Percentiles rank a stretch among this genome's conserved stretches.
phyloP scores from a whole-genome alignment of 495 filamentous ascomycete species.

The Hypomontagnella submonticulosa region DNA sequence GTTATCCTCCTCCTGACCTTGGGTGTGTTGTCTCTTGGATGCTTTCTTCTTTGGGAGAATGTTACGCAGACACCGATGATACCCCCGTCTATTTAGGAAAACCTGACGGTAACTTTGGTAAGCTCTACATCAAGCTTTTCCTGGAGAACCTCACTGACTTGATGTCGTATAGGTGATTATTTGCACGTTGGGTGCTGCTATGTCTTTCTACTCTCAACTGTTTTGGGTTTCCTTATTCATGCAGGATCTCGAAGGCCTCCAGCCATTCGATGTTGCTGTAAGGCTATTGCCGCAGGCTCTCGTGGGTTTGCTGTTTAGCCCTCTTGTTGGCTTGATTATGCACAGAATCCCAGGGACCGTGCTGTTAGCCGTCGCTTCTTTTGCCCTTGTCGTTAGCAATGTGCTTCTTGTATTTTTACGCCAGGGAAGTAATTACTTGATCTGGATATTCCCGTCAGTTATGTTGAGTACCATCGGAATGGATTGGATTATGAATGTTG shows the following conservation, averaged over 20 bases:
- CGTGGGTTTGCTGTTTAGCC: conserved; percentile 50
- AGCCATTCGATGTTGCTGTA: conserved; percentile 48
- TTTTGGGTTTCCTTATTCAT: conserved; percentile 56
- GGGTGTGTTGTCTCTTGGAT: conserved; percentile 61
- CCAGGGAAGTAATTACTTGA: conserved; percentile 49
- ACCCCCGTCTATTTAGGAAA: conserved; percentile 49
- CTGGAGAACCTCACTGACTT: conserved; percentile 8
- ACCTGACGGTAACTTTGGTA: conserved; percentile 50
- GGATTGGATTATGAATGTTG: conserved; percentile 55
- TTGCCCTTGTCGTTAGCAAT: conserved; percentile 47
- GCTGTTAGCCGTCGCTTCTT: conserved; percentile 44
- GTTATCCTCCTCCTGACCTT: conserved; percentile 66
- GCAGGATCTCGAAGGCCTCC: conserved; percentile 49
- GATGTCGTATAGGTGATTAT: conserved; percentile 40
- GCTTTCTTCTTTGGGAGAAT: conserved; percentile 67
- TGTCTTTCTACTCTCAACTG: conserved; percentile 54
- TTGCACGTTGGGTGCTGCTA: conserved; percentile 46
- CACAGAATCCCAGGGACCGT: conserved; percentile 47
- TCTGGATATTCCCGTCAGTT: conserved; percentile 50
- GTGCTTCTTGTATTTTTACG: conserved; percentile 50
- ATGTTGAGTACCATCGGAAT: conserved; percentile 52
- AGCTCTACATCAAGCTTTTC: neutral
- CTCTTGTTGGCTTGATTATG: conserved; percentile 50
- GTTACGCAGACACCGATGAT: conserved; percentile 48
- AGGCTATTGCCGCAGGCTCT: conserved; percentile 51